A percentile compares a stretch with the other conserved stretches of the same genome.
phyloP scores from a whole-genome alignment of 345 rosid genomes.

The Streptanthus diversifolius region DNA sequence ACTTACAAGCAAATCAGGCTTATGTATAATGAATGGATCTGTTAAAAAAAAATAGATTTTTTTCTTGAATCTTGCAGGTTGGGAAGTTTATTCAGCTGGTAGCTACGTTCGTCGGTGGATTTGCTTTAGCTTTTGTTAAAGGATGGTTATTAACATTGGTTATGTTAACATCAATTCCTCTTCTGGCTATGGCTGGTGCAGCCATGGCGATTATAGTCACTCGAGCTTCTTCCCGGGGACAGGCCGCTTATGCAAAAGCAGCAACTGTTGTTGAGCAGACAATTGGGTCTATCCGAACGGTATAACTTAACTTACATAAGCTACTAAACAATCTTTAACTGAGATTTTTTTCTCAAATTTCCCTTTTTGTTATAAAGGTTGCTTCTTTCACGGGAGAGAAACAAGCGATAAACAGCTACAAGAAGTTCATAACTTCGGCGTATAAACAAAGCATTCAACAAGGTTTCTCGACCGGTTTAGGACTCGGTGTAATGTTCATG shows the following conservation, averaged over 20 bases:
- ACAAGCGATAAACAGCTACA: constrained; percentile 47
- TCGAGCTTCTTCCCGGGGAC: constrained; percentile 57
- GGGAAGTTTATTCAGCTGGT: constrained; percentile 75
- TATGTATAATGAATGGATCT: neutral
- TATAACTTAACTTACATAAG: constrained; percentile 11
- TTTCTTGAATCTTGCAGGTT: constrained; percentile 43
- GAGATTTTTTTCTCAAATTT: neutral
- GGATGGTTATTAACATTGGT: constrained; percentile 83
- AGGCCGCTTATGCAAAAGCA: constrained; percentile 66
- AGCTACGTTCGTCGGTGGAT: constrained; percentile 68
- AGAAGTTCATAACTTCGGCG: constrained; percentile 48
- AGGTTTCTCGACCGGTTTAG: constrained; percentile 59
- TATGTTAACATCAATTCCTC: constrained; percentile 60
- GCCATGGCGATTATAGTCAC: constrained; percentile 47
- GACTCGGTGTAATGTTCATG: constrained; percentile 41
- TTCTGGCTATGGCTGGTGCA: constrained; percentile 55
- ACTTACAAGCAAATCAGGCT: too few relatives aligned
- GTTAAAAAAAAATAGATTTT: neutral
- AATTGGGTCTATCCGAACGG: constrained; percentile 74
- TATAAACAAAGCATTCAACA: constrained; percentile 49
- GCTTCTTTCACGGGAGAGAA: constrained; percentile 81
- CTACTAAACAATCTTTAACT: neutral
- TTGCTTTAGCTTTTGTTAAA: constrained; percentile 50
- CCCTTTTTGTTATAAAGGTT: constrained; percentile 40
- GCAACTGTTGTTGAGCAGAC: constrained; percentile 66